Conservation (phyloP, 306 rosid species). For the Medicago arabica region DNA sequence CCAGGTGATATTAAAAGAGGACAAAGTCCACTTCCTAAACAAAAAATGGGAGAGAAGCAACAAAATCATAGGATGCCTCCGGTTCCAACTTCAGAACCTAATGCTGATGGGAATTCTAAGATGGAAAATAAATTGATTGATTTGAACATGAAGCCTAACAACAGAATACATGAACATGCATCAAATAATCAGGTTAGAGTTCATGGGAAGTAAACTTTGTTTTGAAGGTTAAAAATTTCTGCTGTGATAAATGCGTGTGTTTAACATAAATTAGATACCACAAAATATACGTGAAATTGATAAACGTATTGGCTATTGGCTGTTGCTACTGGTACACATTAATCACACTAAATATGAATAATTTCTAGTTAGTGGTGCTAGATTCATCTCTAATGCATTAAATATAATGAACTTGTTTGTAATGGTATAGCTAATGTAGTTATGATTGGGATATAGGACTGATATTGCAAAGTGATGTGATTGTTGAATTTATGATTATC, state of each 20-base stretch:
- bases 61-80: conserved; percentile 70
- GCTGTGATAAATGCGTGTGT: conserved; percentile 10
- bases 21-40: conserved; percentile 57
- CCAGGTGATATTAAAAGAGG: conserved; percentile 60
- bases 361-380: conserved; percentile 9
- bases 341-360: background rate
- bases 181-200: conserved; percentile 84
- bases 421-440: background rate
- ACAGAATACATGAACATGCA: conserved; percentile 78
- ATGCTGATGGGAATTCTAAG: conserved; percentile 68
- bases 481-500: background rate
- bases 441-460: background rate
- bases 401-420: conserved; percentile 10
- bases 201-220: conserved; percentile 9
- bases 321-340: background rate
- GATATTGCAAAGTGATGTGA: background rate
- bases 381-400: conserved; percentile 20
- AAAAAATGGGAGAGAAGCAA: conserved; percentile 61
- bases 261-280: background rate
- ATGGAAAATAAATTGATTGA: conserved; percentile 85
- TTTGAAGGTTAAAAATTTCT: conserved; percentile 1
- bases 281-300: background rate
- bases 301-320: background rate
- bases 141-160: conserved; percentile 89
- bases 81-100: conserved; percentile 50